A percentile compares a stretch with the other conserved stretches of the same genome.
Evolutionary conservation across 2,329 filamentous ascomycete genomes (phyloP).

Genomic region (Ophioceras dolichostomum): DNA sequence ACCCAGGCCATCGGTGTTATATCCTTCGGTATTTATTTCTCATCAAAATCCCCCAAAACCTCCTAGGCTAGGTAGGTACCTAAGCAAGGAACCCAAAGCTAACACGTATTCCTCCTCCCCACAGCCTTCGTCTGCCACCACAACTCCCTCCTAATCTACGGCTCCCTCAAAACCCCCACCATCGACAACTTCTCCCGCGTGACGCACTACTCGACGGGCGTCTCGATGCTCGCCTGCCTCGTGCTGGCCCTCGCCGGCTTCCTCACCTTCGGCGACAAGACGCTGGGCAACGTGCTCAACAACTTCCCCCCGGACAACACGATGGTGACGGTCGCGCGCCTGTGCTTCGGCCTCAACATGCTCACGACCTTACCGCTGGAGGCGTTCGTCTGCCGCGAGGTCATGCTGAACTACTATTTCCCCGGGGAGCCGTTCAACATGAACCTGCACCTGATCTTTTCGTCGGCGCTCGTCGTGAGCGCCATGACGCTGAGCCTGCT

Average conservation of each 20-base stretch:
- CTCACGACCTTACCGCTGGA: conserved; percentile 92
- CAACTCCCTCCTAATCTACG: conserved; percentile 95
- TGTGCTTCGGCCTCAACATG: conserved; percentile 98
- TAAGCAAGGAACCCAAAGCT: background rate
- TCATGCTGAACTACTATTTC: conserved; percentile 79
- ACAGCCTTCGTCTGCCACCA: conserved; percentile 66
- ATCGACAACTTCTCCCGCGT: conserved; percentile 89
- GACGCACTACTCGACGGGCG: conserved; percentile 82
- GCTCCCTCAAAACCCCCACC: conserved; percentile 84
- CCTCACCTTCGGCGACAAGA: conserved; percentile 83
- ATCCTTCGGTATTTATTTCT: conserved; percentile 62
- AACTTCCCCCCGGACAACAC: conserved; percentile 87
- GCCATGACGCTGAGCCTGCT: conserved; percentile 69
- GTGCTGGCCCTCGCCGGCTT: conserved; percentile 82
- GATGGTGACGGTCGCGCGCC: conserved; percentile 86
- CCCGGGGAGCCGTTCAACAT: conserved; percentile 63
- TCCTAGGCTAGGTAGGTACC: no score
- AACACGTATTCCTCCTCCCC: background rate
- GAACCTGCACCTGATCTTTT: conserved; percentile 77
- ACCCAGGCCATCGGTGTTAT: conserved; percentile 97
- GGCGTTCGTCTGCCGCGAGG: conserved; percentile 93
- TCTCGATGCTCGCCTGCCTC: conserved; percentile 88
- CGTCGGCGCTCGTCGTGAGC: conserved; percentile 65
- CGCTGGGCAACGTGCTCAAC: conserved; percentile 91
- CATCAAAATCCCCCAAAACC: no score